These are phyloP conservation scores for Trichoderma asperelloides DNA, from an alignment of 495 filamentous ascomycete genomes.

Conservation along the genomic window DNA sequence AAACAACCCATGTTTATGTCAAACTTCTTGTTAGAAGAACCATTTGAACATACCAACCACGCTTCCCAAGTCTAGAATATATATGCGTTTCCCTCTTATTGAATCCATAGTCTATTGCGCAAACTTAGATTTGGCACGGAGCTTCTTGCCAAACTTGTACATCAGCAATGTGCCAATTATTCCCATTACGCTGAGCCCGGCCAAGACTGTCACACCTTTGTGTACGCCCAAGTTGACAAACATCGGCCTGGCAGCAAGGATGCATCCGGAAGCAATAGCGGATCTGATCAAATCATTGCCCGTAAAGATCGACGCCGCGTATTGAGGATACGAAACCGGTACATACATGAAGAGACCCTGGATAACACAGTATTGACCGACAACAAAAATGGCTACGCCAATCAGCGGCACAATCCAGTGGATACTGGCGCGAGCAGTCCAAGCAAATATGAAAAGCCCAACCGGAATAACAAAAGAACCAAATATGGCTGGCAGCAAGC, in stretches of 20 bases:
- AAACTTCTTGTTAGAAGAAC: no score
- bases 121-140: conserved; percentile 3
- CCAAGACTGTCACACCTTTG: neutral
- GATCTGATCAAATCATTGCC: conserved; percentile 1
- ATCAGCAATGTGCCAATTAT: neutral
- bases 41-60: no score
- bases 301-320: neutral
- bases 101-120: neutral
- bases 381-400: conserved; percentile 35
- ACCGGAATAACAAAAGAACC: conserved; percentile 7
- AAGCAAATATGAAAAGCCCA: conserved; percentile 13
- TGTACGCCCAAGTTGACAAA: neutral
- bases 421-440: conserved; percentile 45
- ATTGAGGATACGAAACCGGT: neutral
- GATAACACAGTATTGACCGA: neutral
- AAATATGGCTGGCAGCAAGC: neutral
- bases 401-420: conserved; percentile 53
- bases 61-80: neutral
- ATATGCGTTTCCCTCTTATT: neutral
- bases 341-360: conserved; percentile 3
- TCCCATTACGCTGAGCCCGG: neutral
- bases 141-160: neutral
- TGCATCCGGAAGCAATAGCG: neutral
- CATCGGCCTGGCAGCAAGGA: neutral
- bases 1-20: no score